phyloP scores from a whole-genome alignment of 2,329 filamentous ascomycete species.

The Xylaria sp. region DNA sequence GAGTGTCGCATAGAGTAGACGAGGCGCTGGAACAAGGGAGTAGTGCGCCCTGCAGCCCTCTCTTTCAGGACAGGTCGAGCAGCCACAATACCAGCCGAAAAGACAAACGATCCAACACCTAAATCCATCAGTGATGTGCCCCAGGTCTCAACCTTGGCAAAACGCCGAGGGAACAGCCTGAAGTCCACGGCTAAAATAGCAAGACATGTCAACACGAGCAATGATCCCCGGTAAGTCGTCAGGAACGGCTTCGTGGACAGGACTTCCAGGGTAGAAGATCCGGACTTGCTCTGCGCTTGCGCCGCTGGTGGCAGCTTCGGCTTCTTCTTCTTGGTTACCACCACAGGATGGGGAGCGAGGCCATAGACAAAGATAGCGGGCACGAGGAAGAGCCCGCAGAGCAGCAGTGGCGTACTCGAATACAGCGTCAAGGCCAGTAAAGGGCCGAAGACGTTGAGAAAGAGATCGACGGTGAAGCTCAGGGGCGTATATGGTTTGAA shows the following conservation, averaged over 20 bases:
- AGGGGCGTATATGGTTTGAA: slow-evolving; percentile 70
- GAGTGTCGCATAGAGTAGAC: slow-evolving; percentile 69
- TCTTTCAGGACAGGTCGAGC: slow-evolving; percentile 74
- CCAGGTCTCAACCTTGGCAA: slow-evolving; percentile 99
- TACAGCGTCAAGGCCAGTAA: slow-evolving; percentile 85
- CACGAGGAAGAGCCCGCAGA: slow-evolving; percentile 67
- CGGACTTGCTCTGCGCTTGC: slow-evolving; percentile 32
- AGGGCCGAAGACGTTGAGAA: slow-evolving; percentile 77
- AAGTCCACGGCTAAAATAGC: slow-evolving; percentile 98
- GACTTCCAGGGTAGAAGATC: slow-evolving; percentile 36
- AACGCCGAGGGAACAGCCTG: slow-evolving; percentile 82
- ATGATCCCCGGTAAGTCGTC: slow-evolving; percentile 81
- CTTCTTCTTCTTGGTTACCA: slow-evolving; percentile 44
- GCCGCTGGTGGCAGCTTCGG: slow-evolving; percentile 43
- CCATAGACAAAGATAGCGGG: slow-evolving; percentile 62
- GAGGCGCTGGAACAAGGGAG: slow-evolving; percentile 54
- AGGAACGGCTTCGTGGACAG: slow-evolving; percentile 87
- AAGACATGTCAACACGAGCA: slow-evolving; percentile 85
- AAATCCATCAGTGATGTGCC: slow-evolving; percentile 98
- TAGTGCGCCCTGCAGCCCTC: slow-evolving; percentile 45
- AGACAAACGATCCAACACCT: slow-evolving; percentile 96
- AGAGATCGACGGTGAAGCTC: slow-evolving; percentile 71
- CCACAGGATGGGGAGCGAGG: slow-evolving; percentile 41
- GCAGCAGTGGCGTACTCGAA: slow-evolving; percentile 64
- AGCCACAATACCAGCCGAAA: slow-evolving; percentile 85